Base-by-base conservation (phyloP, 306 rosid genomes). In the Pterocarpus macrocarpus region DNA sequence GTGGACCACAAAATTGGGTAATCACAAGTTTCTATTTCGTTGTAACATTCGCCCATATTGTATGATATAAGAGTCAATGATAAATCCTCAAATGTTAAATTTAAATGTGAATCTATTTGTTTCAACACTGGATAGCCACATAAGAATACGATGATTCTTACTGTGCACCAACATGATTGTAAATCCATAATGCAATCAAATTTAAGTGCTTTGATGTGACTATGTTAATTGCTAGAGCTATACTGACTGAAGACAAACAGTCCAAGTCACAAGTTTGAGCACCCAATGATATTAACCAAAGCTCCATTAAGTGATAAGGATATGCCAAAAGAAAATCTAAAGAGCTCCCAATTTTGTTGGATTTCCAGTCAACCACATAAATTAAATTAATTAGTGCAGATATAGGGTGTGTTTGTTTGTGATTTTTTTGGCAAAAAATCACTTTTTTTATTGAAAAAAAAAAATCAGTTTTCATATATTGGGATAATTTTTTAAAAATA, bases 111-210 rank as follows among this genome's bases (percentile, higher is more conserved):
- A 17, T 67, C 38, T 55, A 28, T 43, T 10, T 68, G 13, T 61
- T 30, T 16, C 22, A 45, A 36, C 45, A 12, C 8, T 43, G 76
- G 41, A 6, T 59, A 9, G 16, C 11, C 17, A 11, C 56, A 45
- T 43, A 59, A 5, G 6, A 70, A 44, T 15, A 32, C 33, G 28
- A 44, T 30, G 35, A 57, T 43, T 79, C 70, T 69, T 7, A 44
- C 50, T 33, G 4, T 22, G 28, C 28, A 5, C 4, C 47, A 79
- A n/a, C 59, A 43, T n/a, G 4, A 69, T 16, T 33, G 62, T 61
- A 79, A 69, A 69, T 69, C 70, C 8, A 7, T 65, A 35, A 33
- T 16, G 75, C 61, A 32, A 68, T 14, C 61, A 68, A 41, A 68
- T 16, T 38, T 38, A 33, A 78, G 41, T 50, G 62, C 78, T 58